These are phyloP conservation scores for Eutypa lata DNA, from an alignment of 2,329 filamentous ascomycete species.

Conservation along the genomic window DNA sequence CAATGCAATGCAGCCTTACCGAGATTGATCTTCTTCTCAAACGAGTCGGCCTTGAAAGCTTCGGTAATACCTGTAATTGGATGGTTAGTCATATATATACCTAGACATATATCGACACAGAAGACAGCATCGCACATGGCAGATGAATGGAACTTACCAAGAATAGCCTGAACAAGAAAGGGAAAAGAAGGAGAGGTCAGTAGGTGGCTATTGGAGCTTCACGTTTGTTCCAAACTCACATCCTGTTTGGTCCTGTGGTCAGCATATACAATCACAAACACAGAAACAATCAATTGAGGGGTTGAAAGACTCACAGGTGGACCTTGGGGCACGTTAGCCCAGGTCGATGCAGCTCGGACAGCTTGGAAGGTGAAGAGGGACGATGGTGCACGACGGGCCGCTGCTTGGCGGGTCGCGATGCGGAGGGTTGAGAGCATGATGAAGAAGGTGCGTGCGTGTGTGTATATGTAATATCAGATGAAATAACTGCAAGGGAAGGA, in stretches of 20 bases:
- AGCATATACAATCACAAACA: slow-evolving; percentile 4
- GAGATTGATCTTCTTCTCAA: slow-evolving; percentile 95
- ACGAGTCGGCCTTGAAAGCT: slow-evolving; percentile 95
- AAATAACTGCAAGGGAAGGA: too few relatives aligned
- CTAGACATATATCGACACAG: slow-evolving; percentile 13
- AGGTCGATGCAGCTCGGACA: slow-evolving; percentile 68
- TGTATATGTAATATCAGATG: too few relatives aligned
- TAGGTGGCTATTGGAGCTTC: slow-evolving; percentile 9
- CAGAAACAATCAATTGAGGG: slow-evolving; percentile 16
- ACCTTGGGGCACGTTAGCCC: slow-evolving; percentile 88
- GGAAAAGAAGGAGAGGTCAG: slow-evolving; percentile 16
- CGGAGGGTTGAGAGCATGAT: slow-evolving; percentile 57
- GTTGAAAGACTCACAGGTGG: slow-evolving; percentile 70
- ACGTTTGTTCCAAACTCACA: slow-evolving; percentile 27
- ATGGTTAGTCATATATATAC: slow-evolving; percentile 18
- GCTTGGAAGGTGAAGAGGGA: slow-evolving; percentile 37
- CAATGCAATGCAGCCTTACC: slow-evolving; percentile 48
- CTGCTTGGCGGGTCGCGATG: slow-evolving; percentile 48
- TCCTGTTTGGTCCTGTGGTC: slow-evolving; percentile 27
- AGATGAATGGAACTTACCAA: slow-evolving; percentile 52
- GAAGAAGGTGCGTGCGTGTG: too few relatives aligned
- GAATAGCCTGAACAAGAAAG: slow-evolving; percentile 60
- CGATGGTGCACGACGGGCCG: slow-evolving; percentile 31
- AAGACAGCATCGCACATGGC: slow-evolving; percentile 12
- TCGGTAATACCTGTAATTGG: slow-evolving; percentile 74